phyloP scores from a whole-genome alignment of 768 basidiomycete genomes.

The Boletus rufocinnamomeus region DNA sequence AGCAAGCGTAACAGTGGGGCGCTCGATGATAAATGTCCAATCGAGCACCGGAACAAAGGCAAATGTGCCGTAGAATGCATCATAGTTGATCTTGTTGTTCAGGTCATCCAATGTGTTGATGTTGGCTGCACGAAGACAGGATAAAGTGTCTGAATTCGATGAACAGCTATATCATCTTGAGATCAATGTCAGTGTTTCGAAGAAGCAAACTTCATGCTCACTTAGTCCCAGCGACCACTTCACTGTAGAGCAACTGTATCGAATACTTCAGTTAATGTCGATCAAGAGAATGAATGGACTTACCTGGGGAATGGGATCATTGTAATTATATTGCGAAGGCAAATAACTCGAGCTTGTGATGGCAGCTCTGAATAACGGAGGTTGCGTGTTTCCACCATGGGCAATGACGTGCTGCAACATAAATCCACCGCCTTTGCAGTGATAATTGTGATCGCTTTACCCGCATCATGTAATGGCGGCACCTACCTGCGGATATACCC shows the following conservation, averaged over 20 bases:
- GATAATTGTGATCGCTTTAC: not conserved
- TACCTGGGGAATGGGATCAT: conserved; percentile 4
- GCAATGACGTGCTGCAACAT: conserved; percentile 13
- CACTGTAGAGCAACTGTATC: conserved; percentile 1
- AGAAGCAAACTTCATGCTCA: not conserved
- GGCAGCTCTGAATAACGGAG: conserved; percentile 6
- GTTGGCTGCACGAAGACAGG: conserved; percentile 8
- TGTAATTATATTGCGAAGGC: conserved; percentile 9
- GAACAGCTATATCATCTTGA: not conserved
- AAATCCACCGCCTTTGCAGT: conserved; percentile 6
- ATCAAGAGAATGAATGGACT: not conserved
- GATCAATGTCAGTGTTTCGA: too few relatives aligned
- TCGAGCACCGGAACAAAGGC: conserved; percentile 13
- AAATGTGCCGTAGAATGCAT: conserved; percentile 7
- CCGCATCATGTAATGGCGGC: not conserved
- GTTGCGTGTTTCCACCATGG: conserved; percentile 6
- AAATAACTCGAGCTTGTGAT: conserved; percentile 12
- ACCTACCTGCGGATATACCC: conserved; percentile 7
- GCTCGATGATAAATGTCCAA: conserved; percentile 5
- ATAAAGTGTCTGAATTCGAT: not conserved
- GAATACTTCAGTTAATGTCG: not conserved
- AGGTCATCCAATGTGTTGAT: not conserved
- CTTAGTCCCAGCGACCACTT: conserved; percentile 2
- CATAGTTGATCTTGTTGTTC: not conserved
- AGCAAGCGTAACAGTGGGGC: conserved; percentile 1